Evolutionary conservation across 257 asterid species (phyloP), one percentile per base, ranked within the genome.

Genomic region (Fraxinus cuspidata): DNA sequence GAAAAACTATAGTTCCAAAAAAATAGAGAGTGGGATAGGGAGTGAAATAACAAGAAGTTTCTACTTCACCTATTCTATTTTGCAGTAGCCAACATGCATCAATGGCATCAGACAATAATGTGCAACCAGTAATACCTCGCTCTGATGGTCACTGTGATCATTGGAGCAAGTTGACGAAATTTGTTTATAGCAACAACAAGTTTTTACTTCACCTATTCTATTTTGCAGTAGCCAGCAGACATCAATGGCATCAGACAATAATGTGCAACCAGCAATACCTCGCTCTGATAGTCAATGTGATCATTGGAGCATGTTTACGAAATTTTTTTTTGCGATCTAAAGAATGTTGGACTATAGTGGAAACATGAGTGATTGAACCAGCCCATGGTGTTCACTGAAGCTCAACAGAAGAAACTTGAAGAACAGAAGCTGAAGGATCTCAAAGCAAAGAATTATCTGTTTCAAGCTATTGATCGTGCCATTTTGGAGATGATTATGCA

Each of bases 391-490:
- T 27, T 15, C 18, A 70, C 32, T 32, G 74, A 31, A n/a, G 44
- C 58, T 29, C 18, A 70, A 7, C 0, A 18, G 16, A 27, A 70
- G 29, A n/a, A 3, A 8, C 10, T 16, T 7, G 44, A 70, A 11
- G 74, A 16, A 32, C 16, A 27, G n/a, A 70, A 70, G 44, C 25
- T 23, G 9, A 63, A 23, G 29, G 27, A 18, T 11, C 29, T 63
- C 15, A 63, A 60, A 32, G 28, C 13, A 12, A 70, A 70, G 56
- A 34, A 70, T 11, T 70, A 70, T 40, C 16, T 70, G 1, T 70
- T 70, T 31, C 21, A 70, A 38, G 74, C 74, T 12, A 18, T 70
- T 5, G 74, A 70, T 38, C 74, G 56, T 7, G 7, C 74, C 47
- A 70, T 70, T 42, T 19, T 35, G 0, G 74, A 70, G 12, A 37